These are phyloP conservation scores for Saccharomyces hybrid DNA, from an alignment of 1,139 yeast genomes.

Conservation along the genomic window DNA sequence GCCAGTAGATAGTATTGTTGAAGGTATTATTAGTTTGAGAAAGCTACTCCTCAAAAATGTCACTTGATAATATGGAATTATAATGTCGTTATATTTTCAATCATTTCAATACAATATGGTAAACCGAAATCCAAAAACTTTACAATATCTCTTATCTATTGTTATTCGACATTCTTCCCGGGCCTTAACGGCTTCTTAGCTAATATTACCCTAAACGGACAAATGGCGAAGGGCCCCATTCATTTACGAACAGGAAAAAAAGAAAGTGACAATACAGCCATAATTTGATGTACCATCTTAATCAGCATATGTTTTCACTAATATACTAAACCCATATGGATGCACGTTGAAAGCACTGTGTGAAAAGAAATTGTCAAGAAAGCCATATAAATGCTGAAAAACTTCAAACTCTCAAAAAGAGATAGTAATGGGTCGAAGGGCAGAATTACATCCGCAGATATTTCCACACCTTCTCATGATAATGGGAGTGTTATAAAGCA, in stretches of 20 bases:
- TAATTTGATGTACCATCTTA: neutral
- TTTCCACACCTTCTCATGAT: constrained; percentile 26
- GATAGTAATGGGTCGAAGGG: constrained; percentile 22
- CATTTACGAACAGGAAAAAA: neutral
- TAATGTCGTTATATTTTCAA: no score
- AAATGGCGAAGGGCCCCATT: neutral
- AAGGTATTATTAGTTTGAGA: neutral
- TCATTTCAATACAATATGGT: no score
- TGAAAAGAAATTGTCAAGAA: neutral
- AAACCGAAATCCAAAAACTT: neutral
- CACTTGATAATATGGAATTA: neutral
- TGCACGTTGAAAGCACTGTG: neutral
- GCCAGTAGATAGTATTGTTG: neutral
- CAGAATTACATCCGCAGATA: constrained; percentile 30
- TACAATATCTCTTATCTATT: neutral
- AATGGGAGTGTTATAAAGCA: constrained; percentile 14
- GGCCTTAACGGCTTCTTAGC: neutral
- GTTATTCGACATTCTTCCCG: neutral
- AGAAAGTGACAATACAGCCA: neutral
- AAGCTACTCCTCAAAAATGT: neutral
- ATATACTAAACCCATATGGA: neutral
- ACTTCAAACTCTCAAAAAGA: constrained; percentile 22
- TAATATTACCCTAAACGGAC: neutral
- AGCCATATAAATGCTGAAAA: constrained; percentile 14
- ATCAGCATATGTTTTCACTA: neutral